These are phyloP conservation scores for Pycnococcus provasolii DNA, from an alignment of 139 green algal genomes.

Conservation along the genomic window DNA sequence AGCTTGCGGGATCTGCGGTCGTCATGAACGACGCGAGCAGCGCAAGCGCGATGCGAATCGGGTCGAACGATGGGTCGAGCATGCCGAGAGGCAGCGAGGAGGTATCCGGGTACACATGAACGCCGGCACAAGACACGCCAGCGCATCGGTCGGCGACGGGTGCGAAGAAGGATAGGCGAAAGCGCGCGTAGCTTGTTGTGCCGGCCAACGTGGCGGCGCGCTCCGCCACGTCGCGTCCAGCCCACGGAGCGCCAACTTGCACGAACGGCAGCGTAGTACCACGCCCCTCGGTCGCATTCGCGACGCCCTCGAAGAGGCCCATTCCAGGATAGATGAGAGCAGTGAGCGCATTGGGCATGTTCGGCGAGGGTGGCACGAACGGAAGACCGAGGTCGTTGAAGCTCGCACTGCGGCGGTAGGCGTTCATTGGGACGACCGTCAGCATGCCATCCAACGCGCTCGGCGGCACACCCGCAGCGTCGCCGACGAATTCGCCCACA, in stretches of 20 bases:
- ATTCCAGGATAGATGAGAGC: slow-evolving; percentile 36
- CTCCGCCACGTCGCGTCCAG: not conserved
- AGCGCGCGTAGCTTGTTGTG: too few relatives aligned
- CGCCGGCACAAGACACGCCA: too few relatives aligned
- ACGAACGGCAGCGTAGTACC: slow-evolving; percentile 40
- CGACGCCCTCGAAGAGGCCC: slow-evolving; percentile 35
- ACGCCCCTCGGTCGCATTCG: slow-evolving; percentile 32
- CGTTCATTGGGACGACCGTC: slow-evolving; percentile 33
- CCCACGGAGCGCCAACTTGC: slow-evolving; percentile 16
- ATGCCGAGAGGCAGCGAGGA: too few relatives aligned
- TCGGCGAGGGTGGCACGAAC: slow-evolving; percentile 41
- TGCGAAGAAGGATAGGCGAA: too few relatives aligned
- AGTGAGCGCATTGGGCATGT: slow-evolving; percentile 39
- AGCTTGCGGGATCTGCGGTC: too few relatives aligned
- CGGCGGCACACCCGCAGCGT: slow-evolving; percentile 2
- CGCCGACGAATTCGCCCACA: slow-evolving; percentile 35
- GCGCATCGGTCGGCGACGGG: too few relatives aligned
- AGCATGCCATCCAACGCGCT: slow-evolving; percentile 10
- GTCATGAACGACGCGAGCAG: too few relatives aligned
- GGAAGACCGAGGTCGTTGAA: slow-evolving; percentile 28
- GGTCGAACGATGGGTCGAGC: too few relatives aligned
- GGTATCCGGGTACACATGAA: too few relatives aligned
- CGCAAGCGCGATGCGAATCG: too few relatives aligned
- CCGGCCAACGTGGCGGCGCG: too few relatives aligned
- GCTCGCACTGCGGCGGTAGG: slow-evolving; percentile 24